Evolutionary conservation across 2,329 filamentous ascomycete genomes (phyloP).

Genomic region (Fusarium odoratissimum): DNA sequence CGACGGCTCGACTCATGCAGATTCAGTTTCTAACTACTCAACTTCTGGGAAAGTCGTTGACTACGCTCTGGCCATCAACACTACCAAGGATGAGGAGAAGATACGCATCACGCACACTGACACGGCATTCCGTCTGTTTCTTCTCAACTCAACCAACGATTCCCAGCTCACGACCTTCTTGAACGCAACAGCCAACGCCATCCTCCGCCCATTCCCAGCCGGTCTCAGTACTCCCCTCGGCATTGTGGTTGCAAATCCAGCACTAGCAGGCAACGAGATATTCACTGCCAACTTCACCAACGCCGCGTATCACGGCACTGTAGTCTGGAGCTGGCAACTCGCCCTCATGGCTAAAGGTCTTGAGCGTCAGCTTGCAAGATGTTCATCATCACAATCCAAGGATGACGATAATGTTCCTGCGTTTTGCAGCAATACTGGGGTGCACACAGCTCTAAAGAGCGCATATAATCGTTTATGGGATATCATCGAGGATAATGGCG

Average conservation of each 20-base stretch:
- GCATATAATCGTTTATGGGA: slow-evolving; percentile 73
- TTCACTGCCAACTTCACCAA: slow-evolving; percentile 65
- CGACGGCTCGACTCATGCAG: slow-evolving; percentile 56
- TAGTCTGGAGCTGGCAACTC: slow-evolving; percentile 74
- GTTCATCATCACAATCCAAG: slow-evolving; percentile 35
- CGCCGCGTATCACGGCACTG: slow-evolving; percentile 70
- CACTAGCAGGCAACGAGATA: slow-evolving; percentile 60
- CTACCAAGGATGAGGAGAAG: slow-evolving; percentile 58
- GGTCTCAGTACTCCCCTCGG: slow-evolving; percentile 68
- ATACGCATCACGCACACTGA: slow-evolving; percentile 73
- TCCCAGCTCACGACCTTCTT: slow-evolving; percentile 66
- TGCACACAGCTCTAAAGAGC: slow-evolving; percentile 57
- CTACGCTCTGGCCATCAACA: slow-evolving; percentile 68
- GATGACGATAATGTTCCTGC: slow-evolving; percentile 47
- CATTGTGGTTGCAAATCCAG: slow-evolving; percentile 70
- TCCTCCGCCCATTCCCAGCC: slow-evolving; percentile 67
- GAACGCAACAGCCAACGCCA: slow-evolving; percentile 67
- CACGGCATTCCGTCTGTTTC: slow-evolving; percentile 71
- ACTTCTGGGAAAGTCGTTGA: slow-evolving; percentile 57
- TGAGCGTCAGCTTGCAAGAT: slow-evolving; percentile 67
- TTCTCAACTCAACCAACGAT: slow-evolving; percentile 70
- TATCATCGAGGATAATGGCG: slow-evolving; percentile 65
- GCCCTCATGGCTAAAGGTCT: slow-evolving; percentile 73
- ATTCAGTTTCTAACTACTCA: slow-evolving; percentile 49
- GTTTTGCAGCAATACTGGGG: slow-evolving; percentile 60